Evolutionary conservation across 2,329 filamentous ascomycete species (phyloP).

Genomic region (Cladorrhinum sp.): DNA sequence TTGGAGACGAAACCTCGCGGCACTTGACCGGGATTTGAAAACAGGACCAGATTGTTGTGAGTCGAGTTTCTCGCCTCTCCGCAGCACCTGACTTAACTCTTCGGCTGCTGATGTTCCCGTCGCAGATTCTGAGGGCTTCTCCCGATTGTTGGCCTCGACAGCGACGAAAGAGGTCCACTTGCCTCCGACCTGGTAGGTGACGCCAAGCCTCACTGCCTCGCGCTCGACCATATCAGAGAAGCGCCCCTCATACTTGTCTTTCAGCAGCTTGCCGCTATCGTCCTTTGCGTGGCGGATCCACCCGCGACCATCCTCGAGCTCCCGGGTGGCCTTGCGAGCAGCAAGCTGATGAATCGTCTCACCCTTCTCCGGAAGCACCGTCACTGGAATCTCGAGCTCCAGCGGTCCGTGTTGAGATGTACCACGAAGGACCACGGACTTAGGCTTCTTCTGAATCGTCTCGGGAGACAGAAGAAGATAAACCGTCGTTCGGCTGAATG

Average conservation of each 20-base stretch:
- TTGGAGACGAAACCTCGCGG: too few relatives aligned
- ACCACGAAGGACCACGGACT: slow-evolving; percentile 56
- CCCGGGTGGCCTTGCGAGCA: slow-evolving; percentile 62
- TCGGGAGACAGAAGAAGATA: slow-evolving; percentile 62
- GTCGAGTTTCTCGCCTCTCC: neutral
- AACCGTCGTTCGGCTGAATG: slow-evolving; percentile 62
- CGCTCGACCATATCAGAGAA: slow-evolving; percentile 60
- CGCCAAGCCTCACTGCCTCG: slow-evolving; percentile 64
- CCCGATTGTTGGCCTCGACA: slow-evolving; percentile 44
- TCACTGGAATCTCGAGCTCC: slow-evolving; percentile 62
- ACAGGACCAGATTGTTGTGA: too few relatives aligned
- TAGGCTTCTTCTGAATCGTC: slow-evolving; percentile 43
- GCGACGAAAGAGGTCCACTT: slow-evolving; percentile 75
- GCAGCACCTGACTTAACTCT: neutral
- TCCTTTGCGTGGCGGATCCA: slow-evolving; percentile 53
- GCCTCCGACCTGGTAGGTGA: slow-evolving; percentile 63
- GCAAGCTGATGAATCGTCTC: slow-evolving; percentile 68
- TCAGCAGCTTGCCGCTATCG: slow-evolving; percentile 39
- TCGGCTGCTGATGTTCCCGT: neutral
- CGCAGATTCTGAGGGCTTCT: neutral
- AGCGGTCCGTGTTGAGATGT: slow-evolving; percentile 57
- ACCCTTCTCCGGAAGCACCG: slow-evolving; percentile 41
- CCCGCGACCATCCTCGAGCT: slow-evolving; percentile 67
- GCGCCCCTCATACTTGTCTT: slow-evolving; percentile 44
- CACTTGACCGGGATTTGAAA: too few relatives aligned